Base-by-base conservation (phyloP, 139 green algal species). In the Coelastrella sp. region DNA sequence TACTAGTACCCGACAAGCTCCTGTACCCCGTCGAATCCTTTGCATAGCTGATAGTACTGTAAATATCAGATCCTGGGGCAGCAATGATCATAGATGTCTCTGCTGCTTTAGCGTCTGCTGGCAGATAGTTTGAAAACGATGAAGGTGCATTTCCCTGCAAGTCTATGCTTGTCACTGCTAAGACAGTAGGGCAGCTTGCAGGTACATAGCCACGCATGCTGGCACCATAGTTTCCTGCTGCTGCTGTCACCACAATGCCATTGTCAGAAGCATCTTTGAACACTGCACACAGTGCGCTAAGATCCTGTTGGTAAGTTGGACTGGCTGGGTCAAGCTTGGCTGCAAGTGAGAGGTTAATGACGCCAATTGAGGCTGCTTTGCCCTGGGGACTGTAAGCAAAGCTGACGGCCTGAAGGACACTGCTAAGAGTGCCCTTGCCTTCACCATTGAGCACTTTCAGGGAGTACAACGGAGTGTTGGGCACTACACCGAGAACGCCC, bases 401-500 rank as follows among this genome's bases (percentile, higher is more conserved):
- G 9, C 43, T 37, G 2, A 75, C 38, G 23, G 77, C 77, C 2
- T 34, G 5, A 8, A 84, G 50, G 2, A 30, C 57, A 21, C 34
- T 68, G 23, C 59, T 59, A 5, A 84, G 63, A 4, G 60, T 51
- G 0, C 77, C 77, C 8, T 13, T 34, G 27, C 77, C 77, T 0
- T 25, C 17, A 3, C 40, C 77, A 35, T 84, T 64, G 23, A 84
- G 40, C 4, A 84, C 60, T 32, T 72, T 71, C 2, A 84, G 40
- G 25, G 77, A 71, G 60, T 64, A 84, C 11, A 84, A 4, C 2
- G 60, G 60, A 30, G 35, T 37, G 25, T 64, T 45, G n/a, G 77
- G 77, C 4, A 64, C 59, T 15, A 84, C 60, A 27, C 77, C 77
- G 23, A 84, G 59, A 30, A 75, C 59, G 17, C 76, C 53, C 76